Evolutionary conservation across 1,139 yeast species (phyloP), one percentile per base, ranked within the genome.

Genomic region (Yamadazyma mexicana): DNA sequence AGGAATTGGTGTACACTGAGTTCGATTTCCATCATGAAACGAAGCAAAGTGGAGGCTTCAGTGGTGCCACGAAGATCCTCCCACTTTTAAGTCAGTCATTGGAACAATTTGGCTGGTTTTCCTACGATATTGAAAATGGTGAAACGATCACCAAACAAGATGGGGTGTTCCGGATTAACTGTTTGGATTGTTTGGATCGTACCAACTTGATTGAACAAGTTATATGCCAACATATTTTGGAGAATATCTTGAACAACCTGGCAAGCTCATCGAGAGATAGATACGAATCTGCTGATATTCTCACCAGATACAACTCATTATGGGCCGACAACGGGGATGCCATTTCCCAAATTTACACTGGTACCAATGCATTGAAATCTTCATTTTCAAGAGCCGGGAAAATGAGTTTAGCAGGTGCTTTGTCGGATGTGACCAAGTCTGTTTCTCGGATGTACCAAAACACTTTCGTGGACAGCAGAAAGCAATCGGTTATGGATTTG

Each of bases 301-400:
- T 81, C 57, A 58, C 64, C 30, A 81, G 77, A 44, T 97, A 91
- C 55, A 87, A 89, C 52, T 71, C 83, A 3, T 64, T 92, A 17
- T 94, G 98, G 98, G 99, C 98, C 0, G 97, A 94, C 61, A 91
- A 92, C 59, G 99, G 98, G 34, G 98, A 94, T 62, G 96, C 94
- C 45, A 79, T 94, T 8, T 89, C 98, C 1, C 97, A 89, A 59
- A 92, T 92, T 22, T 94, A 94, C 58, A 92, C 98, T 0, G 98
- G 98, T 5, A 94, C 98, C 0, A 91, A 92, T 58, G 98, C 98
- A 0, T 69, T 94, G 37, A 94, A 94, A 59, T 87, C 97, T 0
- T 87, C 96, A 4, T 92, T 85, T 57, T 86, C 98, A 2, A 75
- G 98, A 56, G 84, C 88, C 31, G 98, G 98, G 14, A 91, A 89